phyloP scores from a whole-genome alignment of 169 alveolate species.

The Plasmodium ovale region DNA sequence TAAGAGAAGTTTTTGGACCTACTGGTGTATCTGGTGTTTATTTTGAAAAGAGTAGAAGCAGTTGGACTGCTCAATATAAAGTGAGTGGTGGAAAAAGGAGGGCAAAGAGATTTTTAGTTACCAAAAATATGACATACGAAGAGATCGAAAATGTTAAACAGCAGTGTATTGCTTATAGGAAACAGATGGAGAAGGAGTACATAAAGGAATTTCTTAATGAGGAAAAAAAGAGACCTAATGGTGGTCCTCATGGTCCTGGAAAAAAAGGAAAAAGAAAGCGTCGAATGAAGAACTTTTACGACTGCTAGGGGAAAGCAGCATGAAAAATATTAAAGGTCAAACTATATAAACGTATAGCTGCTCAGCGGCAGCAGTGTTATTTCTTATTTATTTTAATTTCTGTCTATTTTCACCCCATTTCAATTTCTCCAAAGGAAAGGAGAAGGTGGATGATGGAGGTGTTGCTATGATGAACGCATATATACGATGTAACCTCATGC shows the following conservation, averaged over 20 bases:
- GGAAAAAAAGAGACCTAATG: conserved; percentile 26
- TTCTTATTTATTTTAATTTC: too few relatives aligned
- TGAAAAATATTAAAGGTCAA: too few relatives aligned
- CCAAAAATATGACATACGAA: conserved; percentile 68
- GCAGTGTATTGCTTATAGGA: conserved; percentile 70
- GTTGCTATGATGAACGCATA: too few relatives aligned
- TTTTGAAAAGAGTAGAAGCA: conserved; percentile 76
- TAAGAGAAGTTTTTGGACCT: conserved; percentile 72
- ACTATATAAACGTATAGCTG: too few relatives aligned
- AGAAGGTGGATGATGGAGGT: too few relatives aligned
- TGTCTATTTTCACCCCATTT: too few relatives aligned
- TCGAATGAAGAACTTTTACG: conserved; percentile 50
- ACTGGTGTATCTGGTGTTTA: conserved; percentile 74
- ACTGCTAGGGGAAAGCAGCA: conserved; percentile 11
- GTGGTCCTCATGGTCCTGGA: neutral
- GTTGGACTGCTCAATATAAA: conserved; percentile 76
- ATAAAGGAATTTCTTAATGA: conserved; percentile 47
- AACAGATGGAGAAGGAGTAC: conserved; percentile 72
- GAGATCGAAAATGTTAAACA: conserved; percentile 74
- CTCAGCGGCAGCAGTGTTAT: too few relatives aligned
- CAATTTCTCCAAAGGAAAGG: too few relatives aligned
- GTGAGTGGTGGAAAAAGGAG: conserved; percentile 75
- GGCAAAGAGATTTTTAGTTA: conserved; percentile 73
- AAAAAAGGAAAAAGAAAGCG: conserved; percentile 37
- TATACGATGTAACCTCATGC: too few relatives aligned